These are phyloP conservation scores for Colletotrichum siamense DNA, from an alignment of 2,329 filamentous ascomycete species.

Conservation along the genomic window DNA sequence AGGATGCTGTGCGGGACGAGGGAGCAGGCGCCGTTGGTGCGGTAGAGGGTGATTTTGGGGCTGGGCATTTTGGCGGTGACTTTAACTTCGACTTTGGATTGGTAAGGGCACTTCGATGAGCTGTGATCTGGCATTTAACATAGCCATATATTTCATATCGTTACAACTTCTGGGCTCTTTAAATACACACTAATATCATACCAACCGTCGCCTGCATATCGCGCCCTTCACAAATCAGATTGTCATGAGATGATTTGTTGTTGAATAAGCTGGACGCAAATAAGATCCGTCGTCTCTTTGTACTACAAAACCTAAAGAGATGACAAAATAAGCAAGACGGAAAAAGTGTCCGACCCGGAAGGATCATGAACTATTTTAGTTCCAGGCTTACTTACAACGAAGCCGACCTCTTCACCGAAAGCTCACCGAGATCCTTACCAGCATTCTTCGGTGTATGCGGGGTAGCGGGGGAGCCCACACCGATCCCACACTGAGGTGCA, in stretches of 20 bases:
- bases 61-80: conserved; percentile 11
- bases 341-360: not conserved
- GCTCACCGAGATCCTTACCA: not conserved
- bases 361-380: not conserved
- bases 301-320: not conserved
- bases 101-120: too few species aligned
- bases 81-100: too few species aligned
- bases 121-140: too few species aligned
- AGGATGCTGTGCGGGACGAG: conserved; percentile 34
- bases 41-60: conserved; percentile 32
- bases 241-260: not conserved
- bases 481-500: not conserved
- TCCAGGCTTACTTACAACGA: not conserved
- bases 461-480: conserved; percentile 9
- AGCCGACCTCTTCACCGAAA: not conserved
- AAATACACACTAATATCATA: not conserved
- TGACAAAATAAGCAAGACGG: not conserved
- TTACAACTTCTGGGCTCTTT: rapidly evolving
- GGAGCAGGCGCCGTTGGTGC: conserved; percentile 33
- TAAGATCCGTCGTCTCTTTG: not conserved
- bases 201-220: rapidly evolving
- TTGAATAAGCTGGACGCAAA: not conserved
- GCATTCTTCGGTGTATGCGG: conserved; percentile 12
- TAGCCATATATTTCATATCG: rapidly evolving
- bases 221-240: not conserved